A percentile compares a stretch with the other conserved stretches of the same genome.
These are phyloP conservation scores for Amylocystis lapponica DNA, from an alignment of 768 basidiomycete species.

Conservation along the genomic window DNA sequence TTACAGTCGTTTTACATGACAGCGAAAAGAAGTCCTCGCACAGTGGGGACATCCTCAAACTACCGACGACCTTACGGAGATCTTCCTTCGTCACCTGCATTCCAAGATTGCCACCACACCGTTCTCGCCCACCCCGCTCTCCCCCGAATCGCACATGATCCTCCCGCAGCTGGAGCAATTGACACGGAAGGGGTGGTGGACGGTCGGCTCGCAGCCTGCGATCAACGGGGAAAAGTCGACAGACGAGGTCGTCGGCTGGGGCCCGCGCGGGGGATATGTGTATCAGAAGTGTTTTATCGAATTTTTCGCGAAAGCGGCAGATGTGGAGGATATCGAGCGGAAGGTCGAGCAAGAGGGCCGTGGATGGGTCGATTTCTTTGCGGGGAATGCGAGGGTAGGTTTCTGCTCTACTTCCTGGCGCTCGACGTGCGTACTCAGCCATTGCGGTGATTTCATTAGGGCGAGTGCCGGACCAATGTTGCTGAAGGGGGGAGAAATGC, in stretches of 20 bases:
- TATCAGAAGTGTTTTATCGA: constrained; percentile 98
- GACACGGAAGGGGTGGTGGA: constrained; percentile 86
- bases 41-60: constrained; percentile 76
- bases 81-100: constrained; percentile 80
- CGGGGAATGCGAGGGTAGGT: constrained; percentile 69
- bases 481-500: constrained; percentile 79
- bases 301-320: constrained; percentile 72
- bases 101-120: constrained; percentile 74
- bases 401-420: neutral
- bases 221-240: constrained; percentile 74
- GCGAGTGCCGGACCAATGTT: constrained; percentile 76
- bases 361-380: constrained; percentile 81
- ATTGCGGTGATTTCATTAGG: constrained; percentile 38
- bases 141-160: constrained; percentile 76
- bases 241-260: constrained; percentile 87
- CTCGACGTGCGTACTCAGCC: too few relatives aligned
- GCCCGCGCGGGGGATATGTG: constrained; percentile 87
- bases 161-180: constrained; percentile 70
- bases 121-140: constrained; percentile 80
- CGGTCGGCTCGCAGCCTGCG: constrained; percentile 93
- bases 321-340: constrained; percentile 55
- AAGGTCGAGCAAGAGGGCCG: constrained; percentile 47
- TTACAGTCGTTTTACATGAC: neutral
- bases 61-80: constrained; percentile 60
- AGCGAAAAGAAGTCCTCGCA: constrained; percentile 58